phyloP scores from a whole-genome alignment of 2,329 filamentous ascomycete species.

The Phialocephala sp. region DNA sequence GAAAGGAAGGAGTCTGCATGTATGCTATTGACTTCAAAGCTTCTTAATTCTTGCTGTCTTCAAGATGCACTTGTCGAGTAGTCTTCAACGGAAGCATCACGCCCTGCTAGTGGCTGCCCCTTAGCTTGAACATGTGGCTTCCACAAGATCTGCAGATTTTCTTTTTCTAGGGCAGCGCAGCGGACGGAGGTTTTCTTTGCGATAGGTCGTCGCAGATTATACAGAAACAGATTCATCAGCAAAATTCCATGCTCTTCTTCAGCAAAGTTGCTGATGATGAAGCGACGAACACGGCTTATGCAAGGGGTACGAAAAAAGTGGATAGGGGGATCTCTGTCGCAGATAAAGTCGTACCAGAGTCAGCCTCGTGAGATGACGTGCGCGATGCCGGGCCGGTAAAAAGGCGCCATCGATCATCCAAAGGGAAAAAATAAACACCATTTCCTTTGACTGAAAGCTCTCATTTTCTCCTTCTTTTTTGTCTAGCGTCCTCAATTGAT shows the following conservation, averaged over 20 bases:
- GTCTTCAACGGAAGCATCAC: neutral
- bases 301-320: constrained; percentile 9
- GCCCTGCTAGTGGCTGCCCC: neutral
- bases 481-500: neutral
- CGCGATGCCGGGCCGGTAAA: neutral
- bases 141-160: neutral
- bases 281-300: neutral
- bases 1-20: neutral
- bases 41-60: neutral
- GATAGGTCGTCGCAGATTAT: neutral
- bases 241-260: neutral
- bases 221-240: neutral
- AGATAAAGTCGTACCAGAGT: too few relatives aligned
- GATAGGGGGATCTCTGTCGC: neutral
- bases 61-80: neutral
- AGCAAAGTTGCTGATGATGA: constrained; percentile 4
- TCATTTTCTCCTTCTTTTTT: neutral
- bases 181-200: neutral
- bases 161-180: neutral
- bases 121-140: neutral
- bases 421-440: neutral
- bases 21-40: constrained; percentile 3
- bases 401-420: constrained; percentile 5
- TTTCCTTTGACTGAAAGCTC: constrained; percentile 1
- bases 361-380: constrained; percentile 2